Base-by-base conservation (phyloP, 805 yeast species). In the Kodamaea hsintzibuensis region DNA sequence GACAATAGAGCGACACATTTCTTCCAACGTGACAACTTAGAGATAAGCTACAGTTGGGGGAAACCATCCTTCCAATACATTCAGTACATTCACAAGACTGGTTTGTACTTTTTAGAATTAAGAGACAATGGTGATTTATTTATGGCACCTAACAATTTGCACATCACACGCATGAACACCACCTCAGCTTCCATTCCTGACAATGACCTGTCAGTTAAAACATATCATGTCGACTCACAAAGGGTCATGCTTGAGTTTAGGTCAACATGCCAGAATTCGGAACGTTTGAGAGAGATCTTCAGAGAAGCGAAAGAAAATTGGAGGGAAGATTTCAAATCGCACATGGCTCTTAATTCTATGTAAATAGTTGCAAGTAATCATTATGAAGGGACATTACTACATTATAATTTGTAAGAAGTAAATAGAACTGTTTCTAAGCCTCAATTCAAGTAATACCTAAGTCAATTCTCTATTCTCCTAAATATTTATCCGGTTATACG, bases 31-130 rank as follows among this genome's bases (percentile, higher is more conserved):
- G 80, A 76, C 43, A 66, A 72, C 44, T 82, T 89, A 61, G 91
- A 89, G 45, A 85, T 92, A 17, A 66, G 77, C 14, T 93, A 91
- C 68, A 88, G 96, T 16, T 93, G 98, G 98, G 98, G 98, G 1
- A 82, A 78, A 54, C 96, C 97, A 1, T 76, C 75, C 35, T 91
- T 89, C 73, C 83, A 85, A 62, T 88, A 82, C 68, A 91, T 90
- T 1, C 99, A 95, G 69, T 96, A 88, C 65, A 86, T 95, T 49
- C 99, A 95, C 67, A 80, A 78, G 55, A 84, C 96, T 0, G 99
- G 99, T 1, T 85, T 89, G 0, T 90, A 92, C 62, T 83, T 95
- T 52, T 96, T 95, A 1, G 98, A 93, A 68, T 76, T 93, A 33
- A 76, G 92, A 59, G 89, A 84, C 40, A 85, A 83, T 59, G 95